These are phyloP conservation scores for Dendrobium officinale DNA, from an alignment of 106 monocot genomes.

Conservation along the genomic window DNA sequence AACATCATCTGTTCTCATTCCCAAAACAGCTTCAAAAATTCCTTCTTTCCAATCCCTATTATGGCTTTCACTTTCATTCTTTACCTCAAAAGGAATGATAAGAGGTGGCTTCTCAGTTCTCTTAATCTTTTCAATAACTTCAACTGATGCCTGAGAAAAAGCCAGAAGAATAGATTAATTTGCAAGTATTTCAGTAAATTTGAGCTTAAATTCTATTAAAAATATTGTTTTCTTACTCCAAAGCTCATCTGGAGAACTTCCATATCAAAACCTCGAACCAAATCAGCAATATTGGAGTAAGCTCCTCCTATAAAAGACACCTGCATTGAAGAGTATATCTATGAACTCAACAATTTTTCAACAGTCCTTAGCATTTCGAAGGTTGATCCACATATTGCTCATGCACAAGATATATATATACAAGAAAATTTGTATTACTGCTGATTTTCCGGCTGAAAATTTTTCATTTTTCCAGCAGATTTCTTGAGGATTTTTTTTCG, in stretches of 20 bases:
- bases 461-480: no score
- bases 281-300: conserved; percentile 59
- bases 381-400: no score
- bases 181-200: not conserved
- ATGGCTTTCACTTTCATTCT: conserved; percentile 11
- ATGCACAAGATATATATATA: no score
- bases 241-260: conserved; percentile 63
- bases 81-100: conserved; percentile 35
- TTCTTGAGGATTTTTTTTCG: no score
- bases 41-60: conserved; percentile 28
- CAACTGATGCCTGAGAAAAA: conserved; percentile 37
- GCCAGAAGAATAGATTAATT: not conserved
- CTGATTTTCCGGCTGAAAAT: no score
- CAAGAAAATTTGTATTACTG: no score
- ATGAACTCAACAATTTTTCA: no score
- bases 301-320: conserved; percentile 21
- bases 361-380: no score
- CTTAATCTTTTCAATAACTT: conserved; percentile 41
- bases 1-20: conserved; percentile 12
- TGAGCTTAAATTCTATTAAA: not conserved
- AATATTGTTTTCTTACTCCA: conserved; percentile 24
- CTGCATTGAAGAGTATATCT: conserved; percentile 9
- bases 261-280: conserved; percentile 64
- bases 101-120: conserved; percentile 34
- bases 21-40: conserved; percentile 40